Conservation (phyloP, 2,329 filamentous ascomycete species). For the Alternaria brassicae region DNA sequence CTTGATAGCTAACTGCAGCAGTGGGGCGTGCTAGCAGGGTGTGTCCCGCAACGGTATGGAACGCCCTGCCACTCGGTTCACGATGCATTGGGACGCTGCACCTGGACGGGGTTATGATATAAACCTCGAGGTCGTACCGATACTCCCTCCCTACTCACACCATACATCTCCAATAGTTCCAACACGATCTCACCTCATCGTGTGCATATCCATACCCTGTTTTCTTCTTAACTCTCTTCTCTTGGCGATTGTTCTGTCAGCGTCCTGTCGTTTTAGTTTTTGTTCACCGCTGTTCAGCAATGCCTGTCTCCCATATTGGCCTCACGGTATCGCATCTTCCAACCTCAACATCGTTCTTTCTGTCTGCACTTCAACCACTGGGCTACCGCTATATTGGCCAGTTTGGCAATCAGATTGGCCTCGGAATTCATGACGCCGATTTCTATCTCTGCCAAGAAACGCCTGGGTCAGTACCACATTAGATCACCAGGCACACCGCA, state of each 20-base stretch:
- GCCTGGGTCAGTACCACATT: conserved; percentile 58
- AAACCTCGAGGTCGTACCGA: conserved; percentile 39
- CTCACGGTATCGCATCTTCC: conserved; percentile 78
- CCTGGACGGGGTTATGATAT: conserved; percentile 38
- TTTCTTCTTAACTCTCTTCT: conserved; percentile 5
- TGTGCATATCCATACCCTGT: conserved; percentile 19
- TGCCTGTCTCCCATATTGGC: conserved; percentile 69
- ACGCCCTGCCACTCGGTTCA: conserved; percentile 38
- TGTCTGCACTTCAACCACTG: conserved; percentile 77
- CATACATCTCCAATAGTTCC: conserved; percentile 19
- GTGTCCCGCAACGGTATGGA: conserved; percentile 43
- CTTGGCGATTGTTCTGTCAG: conserved; percentile 21
- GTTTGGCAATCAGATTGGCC: conserved; percentile 66
- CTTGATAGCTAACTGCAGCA: conserved; percentile 45
- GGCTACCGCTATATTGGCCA: conserved; percentile 75
- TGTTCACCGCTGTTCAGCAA: conserved; percentile 43
- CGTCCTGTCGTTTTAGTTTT: conserved; percentile 16
- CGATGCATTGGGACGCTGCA: conserved; percentile 35
- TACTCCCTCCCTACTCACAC: conserved; percentile 19
- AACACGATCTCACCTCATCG: conserved; percentile 18
- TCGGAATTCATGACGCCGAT: conserved; percentile 66
- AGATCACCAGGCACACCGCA: conserved; percentile 24
- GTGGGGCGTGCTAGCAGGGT: conserved; percentile 44
- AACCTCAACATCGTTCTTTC: conserved; percentile 82
- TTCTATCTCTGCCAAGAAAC: conserved; percentile 70